Evolutionary conservation across 139 green algal species (phyloP).

Genomic region (Edaphochlamys debaryana): DNA sequence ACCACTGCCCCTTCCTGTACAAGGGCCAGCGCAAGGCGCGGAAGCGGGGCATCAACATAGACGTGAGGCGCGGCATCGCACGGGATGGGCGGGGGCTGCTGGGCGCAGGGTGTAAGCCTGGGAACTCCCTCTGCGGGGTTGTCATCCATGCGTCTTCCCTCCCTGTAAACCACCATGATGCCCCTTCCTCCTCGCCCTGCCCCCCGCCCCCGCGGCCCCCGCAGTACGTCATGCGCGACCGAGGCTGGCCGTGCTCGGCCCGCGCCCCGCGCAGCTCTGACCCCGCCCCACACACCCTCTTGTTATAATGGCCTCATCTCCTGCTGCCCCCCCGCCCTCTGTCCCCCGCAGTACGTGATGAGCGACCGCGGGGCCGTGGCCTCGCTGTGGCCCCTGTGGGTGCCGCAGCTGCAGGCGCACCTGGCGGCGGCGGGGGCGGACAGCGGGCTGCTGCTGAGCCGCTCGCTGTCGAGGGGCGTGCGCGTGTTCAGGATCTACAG

Average conservation of each 20-base stretch:
- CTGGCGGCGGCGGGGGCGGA: conserved; percentile 58
- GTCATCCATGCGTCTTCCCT: no score
- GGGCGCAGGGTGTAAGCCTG: no score
- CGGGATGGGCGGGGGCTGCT: no score
- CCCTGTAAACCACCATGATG: no score
- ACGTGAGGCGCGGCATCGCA: conserved; percentile 25
- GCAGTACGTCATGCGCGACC: no score
- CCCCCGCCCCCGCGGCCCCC: no score
- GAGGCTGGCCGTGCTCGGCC: no score
- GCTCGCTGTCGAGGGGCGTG: conserved; percentile 68
- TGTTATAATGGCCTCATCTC: no score
- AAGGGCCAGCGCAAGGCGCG: conserved; percentile 37
- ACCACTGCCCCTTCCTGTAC: conserved; percentile 74
- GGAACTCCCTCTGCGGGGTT: no score
- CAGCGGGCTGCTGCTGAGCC: conserved; percentile 69
- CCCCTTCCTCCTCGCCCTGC: no score
- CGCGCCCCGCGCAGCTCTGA: no score
- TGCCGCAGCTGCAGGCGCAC: conserved; percentile 85
- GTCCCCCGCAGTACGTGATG: conserved; percentile 23
- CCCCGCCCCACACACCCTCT: no score
- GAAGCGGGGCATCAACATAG: conserved; percentile 6
- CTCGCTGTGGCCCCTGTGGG: conserved; percentile 57
- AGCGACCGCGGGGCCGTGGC: conserved; percentile 35
- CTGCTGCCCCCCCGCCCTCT: not conserved
- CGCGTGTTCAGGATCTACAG: conserved; percentile 65